phyloP scores from a whole-genome alignment of 352 stramenopile species.

The Discostella stelligera region DNA sequence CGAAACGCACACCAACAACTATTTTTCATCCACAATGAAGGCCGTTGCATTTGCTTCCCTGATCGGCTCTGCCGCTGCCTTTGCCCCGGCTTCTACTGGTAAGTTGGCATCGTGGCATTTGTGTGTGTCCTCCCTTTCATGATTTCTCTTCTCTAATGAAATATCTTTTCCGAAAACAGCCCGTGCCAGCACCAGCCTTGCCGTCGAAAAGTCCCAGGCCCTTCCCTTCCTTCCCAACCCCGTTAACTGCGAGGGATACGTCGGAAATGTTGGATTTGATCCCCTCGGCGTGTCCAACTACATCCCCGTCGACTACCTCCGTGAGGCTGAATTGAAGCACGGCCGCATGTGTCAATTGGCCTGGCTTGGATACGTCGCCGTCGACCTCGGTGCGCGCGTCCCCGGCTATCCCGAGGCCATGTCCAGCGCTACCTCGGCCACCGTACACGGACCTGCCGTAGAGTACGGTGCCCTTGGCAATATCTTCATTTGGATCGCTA shows the following conservation, averaged over 20 bases:
- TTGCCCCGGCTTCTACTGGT: slow-evolving; percentile 39
- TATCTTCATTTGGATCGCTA: slow-evolving; percentile 76
- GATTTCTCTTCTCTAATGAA: not conserved
- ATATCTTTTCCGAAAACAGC: slow-evolving; percentile 10
- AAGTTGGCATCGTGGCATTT: slow-evolving; percentile 16
- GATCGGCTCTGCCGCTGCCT: slow-evolving; percentile 44
- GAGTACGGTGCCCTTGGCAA: slow-evolving; percentile 79
- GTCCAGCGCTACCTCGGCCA: slow-evolving; percentile 72
- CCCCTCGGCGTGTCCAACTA: slow-evolving; percentile 83
- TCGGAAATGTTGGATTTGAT: slow-evolving; percentile 82
- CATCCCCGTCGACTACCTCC: slow-evolving; percentile 80
- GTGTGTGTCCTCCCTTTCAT: not conserved
- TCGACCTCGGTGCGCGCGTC: slow-evolving; percentile 74
- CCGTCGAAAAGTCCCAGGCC: slow-evolving; percentile 51
- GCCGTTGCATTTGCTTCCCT: slow-evolving; percentile 40
- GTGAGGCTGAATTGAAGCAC: slow-evolving; percentile 83
- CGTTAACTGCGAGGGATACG: slow-evolving; percentile 75
- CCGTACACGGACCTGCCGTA: slow-evolving; percentile 77
- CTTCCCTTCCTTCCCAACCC: slow-evolving; percentile 73
- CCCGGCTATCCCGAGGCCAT: slow-evolving; percentile 72
- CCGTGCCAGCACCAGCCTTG: slow-evolving; percentile 32
- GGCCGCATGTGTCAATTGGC: slow-evolving; percentile 80
- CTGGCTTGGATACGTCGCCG: slow-evolving; percentile 79
- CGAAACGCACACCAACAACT: not conserved
- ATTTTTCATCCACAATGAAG: slow-evolving; percentile 39